Conservation (phyloP, 139 green algal species). For the Micractinium conductrix region DNA sequence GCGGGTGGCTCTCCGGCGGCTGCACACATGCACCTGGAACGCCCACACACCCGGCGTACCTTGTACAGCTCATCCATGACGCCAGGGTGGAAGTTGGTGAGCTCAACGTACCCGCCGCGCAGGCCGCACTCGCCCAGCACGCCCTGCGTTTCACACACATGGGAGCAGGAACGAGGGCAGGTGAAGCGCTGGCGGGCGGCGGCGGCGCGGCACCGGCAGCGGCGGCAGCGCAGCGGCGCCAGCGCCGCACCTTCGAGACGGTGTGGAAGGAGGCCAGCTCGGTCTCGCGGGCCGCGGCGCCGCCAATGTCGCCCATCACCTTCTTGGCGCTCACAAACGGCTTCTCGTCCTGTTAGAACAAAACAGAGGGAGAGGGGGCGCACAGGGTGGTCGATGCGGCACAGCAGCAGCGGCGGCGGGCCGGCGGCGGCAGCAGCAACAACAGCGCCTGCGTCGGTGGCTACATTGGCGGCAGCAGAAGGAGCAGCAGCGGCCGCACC, state of each 20-base stretch:
- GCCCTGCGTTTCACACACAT: no score
- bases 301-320: constrained; percentile 78
- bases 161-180: no score
- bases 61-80: constrained; percentile 90
- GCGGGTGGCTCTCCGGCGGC: no score
- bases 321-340: constrained; percentile 89
- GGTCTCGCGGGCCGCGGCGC: no score
- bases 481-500: no score
- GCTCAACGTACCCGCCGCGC: constrained; percentile 93
- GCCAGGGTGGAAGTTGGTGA: constrained; percentile 76
- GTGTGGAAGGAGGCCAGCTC: constrained; percentile 89
- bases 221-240: no score
- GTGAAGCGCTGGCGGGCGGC: no score
- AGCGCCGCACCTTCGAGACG: no score
- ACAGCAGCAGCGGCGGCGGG: not conserved
- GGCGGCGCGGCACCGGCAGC: no score
- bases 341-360: constrained; percentile 68
- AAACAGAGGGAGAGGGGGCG: not conserved
- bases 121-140: constrained; percentile 80
- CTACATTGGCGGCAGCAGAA: no score
- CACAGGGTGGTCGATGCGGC: not conserved
- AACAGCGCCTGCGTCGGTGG: no score
- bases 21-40: not conserved
- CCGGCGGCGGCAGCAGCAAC: not conserved
- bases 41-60: no score